Percentiles rank a stretch among this genome's conserved stretches.
These are phyloP conservation scores for Penicillium psychrofluorescens DNA, from an alignment of 495 filamentous ascomycete species.

Conservation along the genomic window DNA sequence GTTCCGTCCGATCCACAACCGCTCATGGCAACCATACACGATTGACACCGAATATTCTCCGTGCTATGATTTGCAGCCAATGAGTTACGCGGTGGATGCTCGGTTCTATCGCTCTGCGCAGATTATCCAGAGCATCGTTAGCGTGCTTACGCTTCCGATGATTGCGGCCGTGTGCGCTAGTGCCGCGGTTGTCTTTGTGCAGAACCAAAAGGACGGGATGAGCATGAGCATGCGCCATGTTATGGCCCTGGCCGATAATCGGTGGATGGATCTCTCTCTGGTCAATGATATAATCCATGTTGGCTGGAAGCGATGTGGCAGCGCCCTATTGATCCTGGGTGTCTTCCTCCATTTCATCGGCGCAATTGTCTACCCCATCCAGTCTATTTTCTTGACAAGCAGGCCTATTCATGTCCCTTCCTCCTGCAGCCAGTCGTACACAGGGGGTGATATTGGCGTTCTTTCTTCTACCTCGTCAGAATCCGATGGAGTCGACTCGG, in stretches of 20 bases:
- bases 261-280: conserved; percentile 10
- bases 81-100: neutral
- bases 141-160: conserved; percentile 6
- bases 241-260: conserved; percentile 13
- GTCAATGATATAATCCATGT: neutral
- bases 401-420: conserved; percentile 2
- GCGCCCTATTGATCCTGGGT: conserved; percentile 6
- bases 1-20: neutral
- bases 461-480: neutral
- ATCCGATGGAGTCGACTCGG: too few relatives aligned
- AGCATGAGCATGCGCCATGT: conserved; percentile 15
- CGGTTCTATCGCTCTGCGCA: neutral
- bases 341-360: conserved; percentile 13
- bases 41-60: neutral
- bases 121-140: neutral
- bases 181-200: conserved; percentile 15
- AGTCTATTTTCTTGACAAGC: conserved; percentile 11
- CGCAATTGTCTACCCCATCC: conserved; percentile 16
- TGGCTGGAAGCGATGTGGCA: conserved; percentile 10
- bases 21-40: neutral
- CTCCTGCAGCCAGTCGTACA: neutral
- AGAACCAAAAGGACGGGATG: conserved; percentile 11
- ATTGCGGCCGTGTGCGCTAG: conserved; percentile 16
- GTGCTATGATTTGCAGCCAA: neutral
- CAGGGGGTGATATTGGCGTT: neutral